Conservation (phyloP, 306 rosid species). For the Vachellia collinsii region DNA sequence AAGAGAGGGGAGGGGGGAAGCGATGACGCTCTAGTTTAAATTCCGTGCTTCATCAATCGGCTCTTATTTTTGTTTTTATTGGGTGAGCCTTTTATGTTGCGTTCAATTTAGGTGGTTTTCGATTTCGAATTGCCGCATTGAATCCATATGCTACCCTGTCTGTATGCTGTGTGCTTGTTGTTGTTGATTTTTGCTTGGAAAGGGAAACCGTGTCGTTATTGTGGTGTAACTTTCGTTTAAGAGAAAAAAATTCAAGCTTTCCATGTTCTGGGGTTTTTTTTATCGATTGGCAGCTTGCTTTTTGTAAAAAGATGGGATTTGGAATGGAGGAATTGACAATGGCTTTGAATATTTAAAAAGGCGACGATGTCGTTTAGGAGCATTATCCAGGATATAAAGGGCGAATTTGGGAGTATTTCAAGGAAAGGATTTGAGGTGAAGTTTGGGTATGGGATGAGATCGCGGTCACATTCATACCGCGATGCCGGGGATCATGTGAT, state of each 20-base stretch:
- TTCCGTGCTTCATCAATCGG: slow-evolving; percentile 26
- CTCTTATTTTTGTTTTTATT: background rate
- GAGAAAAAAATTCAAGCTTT: background rate
- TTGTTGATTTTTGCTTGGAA: slow-evolving; percentile 15
- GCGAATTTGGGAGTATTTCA: slow-evolving; percentile 60
- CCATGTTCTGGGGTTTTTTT: slow-evolving; percentile 14
- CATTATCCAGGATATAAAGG: slow-evolving; percentile 65
- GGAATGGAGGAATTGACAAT: slow-evolving; percentile 26
- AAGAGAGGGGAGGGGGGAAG: background rate
- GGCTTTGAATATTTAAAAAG: slow-evolving; percentile 18
- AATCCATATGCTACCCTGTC: slow-evolving; percentile 3
- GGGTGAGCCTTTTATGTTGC: background rate
- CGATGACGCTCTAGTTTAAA: slow-evolving; percentile 23
- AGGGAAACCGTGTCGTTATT: background rate
- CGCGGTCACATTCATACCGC: slow-evolving; percentile 83
- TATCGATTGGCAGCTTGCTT: background rate
- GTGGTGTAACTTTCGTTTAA: background rate
- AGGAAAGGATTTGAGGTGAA: slow-evolving; percentile 83
- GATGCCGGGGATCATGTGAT: slow-evolving; percentile 54
- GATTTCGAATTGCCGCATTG: slow-evolving; percentile 29
- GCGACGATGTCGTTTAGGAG: slow-evolving; percentile 73
- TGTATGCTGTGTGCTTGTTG: slow-evolving; percentile 9
- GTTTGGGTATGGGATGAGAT: slow-evolving; percentile 69
- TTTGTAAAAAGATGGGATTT: slow-evolving; percentile 33
- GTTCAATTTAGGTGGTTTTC: slow-evolving; percentile 25